Evolutionary conservation across 441 rosid genomes (phyloP), one percentile per base, ranked within the genome.

Genomic region (Pelargonium cotyledonis): DNA sequence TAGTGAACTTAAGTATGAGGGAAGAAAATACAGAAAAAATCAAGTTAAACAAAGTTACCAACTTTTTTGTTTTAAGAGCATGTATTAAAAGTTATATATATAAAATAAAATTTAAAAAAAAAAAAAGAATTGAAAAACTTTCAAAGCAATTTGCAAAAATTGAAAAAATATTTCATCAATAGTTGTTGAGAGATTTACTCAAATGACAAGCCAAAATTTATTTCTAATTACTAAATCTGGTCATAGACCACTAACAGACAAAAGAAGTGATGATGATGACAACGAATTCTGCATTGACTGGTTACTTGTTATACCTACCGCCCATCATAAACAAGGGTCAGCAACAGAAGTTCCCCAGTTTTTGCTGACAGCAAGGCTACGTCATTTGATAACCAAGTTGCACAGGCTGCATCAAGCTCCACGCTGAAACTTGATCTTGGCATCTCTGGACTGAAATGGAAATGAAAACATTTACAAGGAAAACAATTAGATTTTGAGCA

Each of bases 381-480:
- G 65, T 95, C 94, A 70, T 88, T 87, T 44, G 77, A 76, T 72
- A 95, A 79, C 97, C 98, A 92, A 77, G 90, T 80, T 71, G 95
- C 93, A 79, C 80, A 85, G 77, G 96, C 97, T 79, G 93, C 95
- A 87, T 95, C 99, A 74, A 95, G 99, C 85, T 95, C 98, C 78
- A 88, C 89, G 72, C 71, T 80, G 75, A 95, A 92, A 76, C 81
- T 83, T 71, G 96, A 86, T 85, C 91, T 85, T 79, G 99, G 97
- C 73, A 95, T 80, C 79, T 90, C 98, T 80, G 89, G 98, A 83
- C 98, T 95, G 87, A 82, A 79, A 77, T 64, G 67, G 73, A 74
- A 69, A 70, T 66, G 67, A 73, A 73, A 63, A 68, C 64, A 10
- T 41, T 57, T 18, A 29, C 46, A 40, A 35, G 35, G 12, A 40